These are phyloP conservation scores for Aphanoascus verrucosus DNA, from an alignment of 2,329 filamentous ascomycete genomes.

Conservation along the genomic window DNA sequence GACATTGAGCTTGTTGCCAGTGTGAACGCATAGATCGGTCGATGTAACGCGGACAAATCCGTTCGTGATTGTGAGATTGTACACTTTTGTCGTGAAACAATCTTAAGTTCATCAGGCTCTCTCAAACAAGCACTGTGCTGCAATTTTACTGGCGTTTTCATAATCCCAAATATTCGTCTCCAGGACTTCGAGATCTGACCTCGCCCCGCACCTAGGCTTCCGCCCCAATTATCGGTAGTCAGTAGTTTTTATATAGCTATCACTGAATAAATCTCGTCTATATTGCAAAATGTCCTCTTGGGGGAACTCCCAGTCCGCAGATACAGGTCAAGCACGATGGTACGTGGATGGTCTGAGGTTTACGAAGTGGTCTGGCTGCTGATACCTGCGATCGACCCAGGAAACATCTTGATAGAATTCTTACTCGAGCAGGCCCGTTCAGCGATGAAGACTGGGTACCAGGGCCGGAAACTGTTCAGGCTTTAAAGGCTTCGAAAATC, in stretches of 20 bases:
- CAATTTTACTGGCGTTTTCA: not conserved
- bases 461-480: conserved; percentile 43
- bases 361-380: not conserved
- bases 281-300: too few species aligned
- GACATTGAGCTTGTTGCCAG: too few species aligned
- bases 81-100: too few species aligned
- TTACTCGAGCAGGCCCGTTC: conserved; percentile 68
- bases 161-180: not conserved
- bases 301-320: too few species aligned
- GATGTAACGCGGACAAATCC: too few species aligned
- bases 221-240: not conserved
- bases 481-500: conserved; percentile 60
- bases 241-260: too few species aligned
- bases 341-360: conserved; percentile 13
- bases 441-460: conserved; percentile 54
- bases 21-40: too few species aligned
- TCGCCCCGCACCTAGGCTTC: not conserved
- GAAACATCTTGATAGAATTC: conserved; percentile 73
- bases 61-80: too few species aligned
- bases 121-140: too few species aligned
- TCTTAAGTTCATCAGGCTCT: too few species aligned
- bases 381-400: conserved; percentile 37
- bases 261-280: not conserved
- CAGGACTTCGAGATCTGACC: not conserved
- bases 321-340: conserved; percentile 19